phyloP scores from a whole-genome alignment of 2,329 filamentous ascomycete species.

The Aspergillus quadricinctus region DNA sequence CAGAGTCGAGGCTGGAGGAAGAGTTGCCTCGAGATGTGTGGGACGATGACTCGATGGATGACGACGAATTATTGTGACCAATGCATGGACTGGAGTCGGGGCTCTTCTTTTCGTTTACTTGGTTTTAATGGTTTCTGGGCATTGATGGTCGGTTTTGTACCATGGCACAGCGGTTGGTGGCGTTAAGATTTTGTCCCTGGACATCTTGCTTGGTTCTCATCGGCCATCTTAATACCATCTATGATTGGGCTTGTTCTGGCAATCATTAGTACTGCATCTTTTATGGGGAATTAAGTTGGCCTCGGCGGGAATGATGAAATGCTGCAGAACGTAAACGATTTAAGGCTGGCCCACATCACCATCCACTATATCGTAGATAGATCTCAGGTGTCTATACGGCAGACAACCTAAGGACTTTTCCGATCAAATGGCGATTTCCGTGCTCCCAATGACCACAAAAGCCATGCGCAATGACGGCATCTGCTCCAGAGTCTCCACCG shows the following conservation, averaged over 20 bases:
- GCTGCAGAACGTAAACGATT: neutral
- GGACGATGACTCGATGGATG: conserved; percentile 27
- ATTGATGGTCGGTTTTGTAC: neutral
- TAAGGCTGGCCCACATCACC: neutral
- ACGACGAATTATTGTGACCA: conserved; percentile 28
- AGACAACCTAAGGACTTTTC: too few relatives aligned
- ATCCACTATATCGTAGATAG: neutral
- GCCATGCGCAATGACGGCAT: neutral
- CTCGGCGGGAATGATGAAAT: neutral
- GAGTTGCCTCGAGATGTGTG: neutral
- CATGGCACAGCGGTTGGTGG: neutral
- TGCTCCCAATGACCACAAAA: neutral
- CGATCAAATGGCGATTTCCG: neutral
- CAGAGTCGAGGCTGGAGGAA: neutral
- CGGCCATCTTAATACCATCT: neutral
- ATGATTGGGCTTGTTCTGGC: neutral
- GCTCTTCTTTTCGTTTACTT: neutral
- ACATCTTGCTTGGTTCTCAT: neutral
- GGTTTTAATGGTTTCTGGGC: neutral
- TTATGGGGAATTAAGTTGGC: neutral
- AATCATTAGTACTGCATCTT: neutral
- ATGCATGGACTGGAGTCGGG: neutral
- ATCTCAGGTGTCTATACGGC: too few relatives aligned
- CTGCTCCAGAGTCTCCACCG: neutral
- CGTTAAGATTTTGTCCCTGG: neutral